Evolutionary conservation across 2,329 filamentous ascomycete genomes (phyloP).

Genomic region (Basipetospora chlamydospora): DNA sequence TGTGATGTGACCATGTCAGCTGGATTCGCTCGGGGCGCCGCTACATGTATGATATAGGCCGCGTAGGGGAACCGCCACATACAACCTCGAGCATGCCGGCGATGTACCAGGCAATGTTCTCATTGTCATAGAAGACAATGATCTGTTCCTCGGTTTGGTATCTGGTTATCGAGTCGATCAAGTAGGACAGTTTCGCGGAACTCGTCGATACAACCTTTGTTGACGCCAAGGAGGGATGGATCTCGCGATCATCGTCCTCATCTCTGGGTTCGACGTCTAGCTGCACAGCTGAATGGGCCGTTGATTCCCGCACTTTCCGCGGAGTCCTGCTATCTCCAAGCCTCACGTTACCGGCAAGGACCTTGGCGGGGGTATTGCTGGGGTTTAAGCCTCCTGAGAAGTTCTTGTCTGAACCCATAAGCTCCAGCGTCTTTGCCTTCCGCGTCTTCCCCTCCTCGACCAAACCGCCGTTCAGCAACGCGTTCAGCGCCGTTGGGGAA

Average conservation of each 20-base stretch:
- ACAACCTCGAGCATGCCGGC: conserved; percentile 66
- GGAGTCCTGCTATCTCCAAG: conserved; percentile 8
- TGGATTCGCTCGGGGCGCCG: too few relatives aligned
- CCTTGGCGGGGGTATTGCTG: not conserved
- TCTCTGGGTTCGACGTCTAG: too few relatives aligned
- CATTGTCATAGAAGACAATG: conserved; percentile 81
- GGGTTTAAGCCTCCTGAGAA: too few relatives aligned
- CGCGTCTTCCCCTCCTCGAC: conserved; percentile 21
- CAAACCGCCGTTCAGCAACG: conserved; percentile 31
- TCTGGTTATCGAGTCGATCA: conserved; percentile 56
- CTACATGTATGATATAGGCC: not conserved
- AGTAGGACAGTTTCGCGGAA: conserved; percentile 77
- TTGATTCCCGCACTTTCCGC: not conserved
- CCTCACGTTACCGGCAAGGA: conserved; percentile 3
- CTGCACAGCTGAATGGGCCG: too few relatives aligned
- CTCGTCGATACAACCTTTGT: conserved; percentile 62
- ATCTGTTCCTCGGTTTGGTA: conserved; percentile 68
- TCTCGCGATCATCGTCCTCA: conserved; percentile 10
- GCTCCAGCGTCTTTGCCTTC: conserved; percentile 2
- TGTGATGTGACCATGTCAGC: conserved; percentile 14
- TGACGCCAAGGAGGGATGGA: conserved; percentile 37
- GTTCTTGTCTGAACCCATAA: too few relatives aligned
- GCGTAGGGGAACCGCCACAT: conserved; percentile 12
- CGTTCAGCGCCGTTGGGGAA: conserved; percentile 27
- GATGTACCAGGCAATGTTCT: conserved; percentile 76